Conservation (phyloP, 2,329 filamentous ascomycete species). For the Fusarium sp. region DNA sequence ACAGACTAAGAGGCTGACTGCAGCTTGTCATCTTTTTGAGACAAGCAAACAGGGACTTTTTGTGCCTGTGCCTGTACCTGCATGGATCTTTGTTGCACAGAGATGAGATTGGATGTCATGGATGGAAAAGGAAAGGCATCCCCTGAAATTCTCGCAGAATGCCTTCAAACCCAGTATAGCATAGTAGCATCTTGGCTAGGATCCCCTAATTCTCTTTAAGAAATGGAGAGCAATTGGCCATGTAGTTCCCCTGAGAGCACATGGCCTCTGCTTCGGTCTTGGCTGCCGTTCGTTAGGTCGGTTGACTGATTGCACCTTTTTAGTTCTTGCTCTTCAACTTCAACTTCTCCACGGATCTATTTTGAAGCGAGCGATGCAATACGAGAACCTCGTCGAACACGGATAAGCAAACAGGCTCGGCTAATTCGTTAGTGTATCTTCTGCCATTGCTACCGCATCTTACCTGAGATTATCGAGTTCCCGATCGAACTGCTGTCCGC, state of each 20-base stretch:
- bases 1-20: slow-evolving; percentile 26
- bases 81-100: slow-evolving; percentile 36
- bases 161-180: slow-evolving; percentile 15
- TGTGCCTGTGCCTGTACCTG: slow-evolving; percentile 4
- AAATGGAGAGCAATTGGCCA: background rate
- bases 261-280: slow-evolving; percentile 15
- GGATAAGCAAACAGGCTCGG: slow-evolving; percentile 5
- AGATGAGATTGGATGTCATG: slow-evolving; percentile 17
- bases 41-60: slow-evolving; percentile 12
- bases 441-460: slow-evolving; percentile 12
- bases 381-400: slow-evolving; percentile 9
- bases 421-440: slow-evolving; percentile 19
- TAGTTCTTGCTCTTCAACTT: slow-evolving; percentile 5
- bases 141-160: slow-evolving; percentile 7
- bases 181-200: slow-evolving; percentile 20
- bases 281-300: background rate
- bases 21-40: slow-evolving; percentile 25
- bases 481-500: slow-evolving; percentile 26
- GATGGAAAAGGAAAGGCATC: background rate
- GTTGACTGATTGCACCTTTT: slow-evolving; percentile 11
- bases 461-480: slow-evolving; percentile 20
- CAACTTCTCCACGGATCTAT: background rate
- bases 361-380: slow-evolving; percentile 4
- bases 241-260: slow-evolving; percentile 12
- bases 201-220: slow-evolving; percentile 16